Conservation (phyloP, 345 rosid species). For the Erucastrum elatum region DNA sequence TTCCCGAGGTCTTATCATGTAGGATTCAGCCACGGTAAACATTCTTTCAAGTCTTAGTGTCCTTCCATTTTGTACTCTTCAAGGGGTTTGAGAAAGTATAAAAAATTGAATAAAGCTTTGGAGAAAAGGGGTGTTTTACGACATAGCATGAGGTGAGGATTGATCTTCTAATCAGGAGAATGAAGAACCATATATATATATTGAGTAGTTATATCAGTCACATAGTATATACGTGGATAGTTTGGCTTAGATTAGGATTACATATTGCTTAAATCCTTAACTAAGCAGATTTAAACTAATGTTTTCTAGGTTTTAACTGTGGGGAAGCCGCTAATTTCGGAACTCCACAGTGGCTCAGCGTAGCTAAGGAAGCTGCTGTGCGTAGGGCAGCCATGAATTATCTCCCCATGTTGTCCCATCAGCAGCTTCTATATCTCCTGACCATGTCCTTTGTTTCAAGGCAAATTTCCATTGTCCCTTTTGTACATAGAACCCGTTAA, state of each 20-base stretch:
- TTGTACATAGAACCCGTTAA: conserved; percentile 5
- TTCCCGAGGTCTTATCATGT: conserved; percentile 99
- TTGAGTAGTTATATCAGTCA: conserved; percentile 8
- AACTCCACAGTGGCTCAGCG: conserved; percentile 93
- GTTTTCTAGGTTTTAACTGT: conserved; percentile 79
- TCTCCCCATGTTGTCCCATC: conserved; percentile 99
- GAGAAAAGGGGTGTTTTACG: conserved; percentile 20
- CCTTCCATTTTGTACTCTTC: conserved; percentile 17
- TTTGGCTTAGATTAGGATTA: conserved; percentile 14
- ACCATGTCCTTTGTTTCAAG: conserved; percentile 97
- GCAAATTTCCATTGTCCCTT: conserved; percentile 42
- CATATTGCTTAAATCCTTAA: conserved; percentile 1
- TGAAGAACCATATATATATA: not conserved
- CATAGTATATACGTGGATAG: conserved; percentile 12
- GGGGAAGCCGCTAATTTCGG: conserved; percentile 99
- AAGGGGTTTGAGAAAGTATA: conserved; percentile 23
- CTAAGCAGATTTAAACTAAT: conserved; percentile 19
- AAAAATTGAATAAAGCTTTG: conserved; percentile 1
- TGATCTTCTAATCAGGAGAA: conserved; percentile 17
- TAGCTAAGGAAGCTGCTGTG: conserved; percentile 98
- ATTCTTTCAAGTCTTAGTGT: conserved; percentile 25
- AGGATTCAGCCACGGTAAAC: conserved; percentile 99
- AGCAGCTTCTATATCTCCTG: conserved; percentile 91
- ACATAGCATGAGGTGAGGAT: conserved; percentile 26
- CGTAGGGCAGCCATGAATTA: conserved; percentile 99